A percentile compares a stretch with the other conserved stretches of the same genome.
These are phyloP conservation scores for Inga leiocalycina DNA, from an alignment of 306 rosid species.

Conservation along the genomic window DNA sequence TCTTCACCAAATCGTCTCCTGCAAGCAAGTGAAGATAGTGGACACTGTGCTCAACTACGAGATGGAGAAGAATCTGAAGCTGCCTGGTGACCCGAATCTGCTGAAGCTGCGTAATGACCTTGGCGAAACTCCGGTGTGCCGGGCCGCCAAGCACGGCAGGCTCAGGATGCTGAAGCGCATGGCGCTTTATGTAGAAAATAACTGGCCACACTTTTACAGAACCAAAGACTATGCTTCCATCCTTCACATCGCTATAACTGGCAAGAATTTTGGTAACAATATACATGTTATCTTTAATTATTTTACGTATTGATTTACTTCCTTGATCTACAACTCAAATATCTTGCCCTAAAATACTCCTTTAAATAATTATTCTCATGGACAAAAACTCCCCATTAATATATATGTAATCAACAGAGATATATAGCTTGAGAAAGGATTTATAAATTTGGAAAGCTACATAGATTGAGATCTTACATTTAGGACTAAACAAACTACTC, in stretches of 20 bases:
- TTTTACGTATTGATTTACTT: too few relatives aligned
- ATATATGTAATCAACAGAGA: too few relatives aligned
- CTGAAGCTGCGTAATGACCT: neutral
- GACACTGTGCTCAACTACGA: neutral
- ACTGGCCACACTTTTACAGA: too few relatives aligned
- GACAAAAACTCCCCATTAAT: too few relatives aligned
- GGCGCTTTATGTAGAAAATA: neutral
- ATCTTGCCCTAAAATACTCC: too few relatives aligned
- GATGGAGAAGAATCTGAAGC: neutral
- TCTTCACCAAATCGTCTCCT: neutral
- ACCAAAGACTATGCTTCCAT: neutral
- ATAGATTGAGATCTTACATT: too few relatives aligned
- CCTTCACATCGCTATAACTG: conserved; percentile 8
- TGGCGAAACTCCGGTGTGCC: neutral
- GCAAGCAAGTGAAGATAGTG: neutral
- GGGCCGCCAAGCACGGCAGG: neutral
- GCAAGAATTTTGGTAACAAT: conserved; percentile 4
- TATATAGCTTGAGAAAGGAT: too few relatives aligned
- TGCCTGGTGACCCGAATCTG: neutral
- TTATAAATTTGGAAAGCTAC: too few relatives aligned
- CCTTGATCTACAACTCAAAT: too few relatives aligned
- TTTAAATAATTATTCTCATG: too few relatives aligned
- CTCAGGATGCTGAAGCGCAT: neutral
- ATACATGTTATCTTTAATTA: too few relatives aligned
- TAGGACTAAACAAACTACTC: too few relatives aligned